These are phyloP conservation scores for Diddensiella caesifluorescens DNA, from an alignment of 805 yeast genomes.

Conservation along the genomic window DNA sequence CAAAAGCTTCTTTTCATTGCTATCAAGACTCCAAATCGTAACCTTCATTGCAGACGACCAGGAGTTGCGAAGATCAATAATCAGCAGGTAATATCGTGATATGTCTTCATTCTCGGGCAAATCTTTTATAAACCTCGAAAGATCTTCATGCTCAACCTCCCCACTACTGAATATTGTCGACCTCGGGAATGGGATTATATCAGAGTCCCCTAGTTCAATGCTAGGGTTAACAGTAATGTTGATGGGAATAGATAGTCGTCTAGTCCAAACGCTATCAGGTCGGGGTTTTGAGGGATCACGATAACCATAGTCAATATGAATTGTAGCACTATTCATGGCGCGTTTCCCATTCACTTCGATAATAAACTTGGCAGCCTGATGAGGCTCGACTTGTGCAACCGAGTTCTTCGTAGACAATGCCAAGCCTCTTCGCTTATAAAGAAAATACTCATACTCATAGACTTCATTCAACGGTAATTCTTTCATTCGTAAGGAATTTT, in stretches of 20 bases:
- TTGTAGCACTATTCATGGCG: slow-evolving; percentile 60
- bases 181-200: slow-evolving; percentile 45
- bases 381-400: slow-evolving; percentile 29
- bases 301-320: slow-evolving; percentile 62
- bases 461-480: slow-evolving; percentile 54
- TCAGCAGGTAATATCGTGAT: slow-evolving; percentile 52
- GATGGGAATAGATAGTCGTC: slow-evolving; percentile 63
- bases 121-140: slow-evolving; percentile 18
- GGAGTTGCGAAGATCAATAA: slow-evolving; percentile 74
- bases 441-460: slow-evolving; percentile 68
- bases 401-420: slow-evolving; percentile 24
- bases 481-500: slow-evolving; percentile 44
- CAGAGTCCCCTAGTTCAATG: slow-evolving; percentile 70
- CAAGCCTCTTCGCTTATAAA: slow-evolving; percentile 55
- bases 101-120: slow-evolving; percentile 18
- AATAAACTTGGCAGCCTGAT: slow-evolving; percentile 41
- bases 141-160: neutral
- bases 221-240: slow-evolving; percentile 66
- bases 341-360: slow-evolving; percentile 66
- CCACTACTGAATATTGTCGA: neutral
- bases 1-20: slow-evolving; percentile 4
- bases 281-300: slow-evolving; percentile 6
- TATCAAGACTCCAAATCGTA: slow-evolving; percentile 20
- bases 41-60: slow-evolving; percentile 54
- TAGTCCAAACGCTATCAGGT: slow-evolving; percentile 37